phyloP scores from a whole-genome alignment of 352 stramenopile genomes.

The Pythium myriotylum region DNA sequence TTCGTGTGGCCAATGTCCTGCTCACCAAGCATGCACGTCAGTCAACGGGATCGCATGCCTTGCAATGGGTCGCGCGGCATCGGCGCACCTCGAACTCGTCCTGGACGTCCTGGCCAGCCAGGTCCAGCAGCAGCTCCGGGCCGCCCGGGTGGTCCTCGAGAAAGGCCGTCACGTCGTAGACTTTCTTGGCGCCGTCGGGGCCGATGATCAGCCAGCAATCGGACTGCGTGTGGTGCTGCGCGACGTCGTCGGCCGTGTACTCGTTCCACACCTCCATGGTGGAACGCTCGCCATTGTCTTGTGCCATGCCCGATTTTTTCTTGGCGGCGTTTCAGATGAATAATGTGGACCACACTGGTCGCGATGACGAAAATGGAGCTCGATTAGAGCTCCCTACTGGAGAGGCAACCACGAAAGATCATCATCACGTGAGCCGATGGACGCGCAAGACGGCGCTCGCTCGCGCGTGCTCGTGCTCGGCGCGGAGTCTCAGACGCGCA shows the following conservation, averaged over 20 bases:
- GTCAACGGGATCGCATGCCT: too few species aligned
- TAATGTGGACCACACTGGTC: constrained; percentile 10
- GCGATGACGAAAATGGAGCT: background rate
- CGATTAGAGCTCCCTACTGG: background rate
- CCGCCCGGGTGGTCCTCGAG: constrained; percentile 95
- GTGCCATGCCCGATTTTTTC: background rate
- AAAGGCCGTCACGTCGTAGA: constrained; percentile 95
- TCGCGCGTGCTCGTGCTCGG: constrained; percentile 50
- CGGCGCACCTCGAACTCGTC: constrained; percentile 63
- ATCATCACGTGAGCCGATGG: constrained; percentile 16
- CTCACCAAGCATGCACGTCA: background rate
- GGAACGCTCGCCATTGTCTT: too few species aligned
- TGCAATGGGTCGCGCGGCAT: too few species aligned
- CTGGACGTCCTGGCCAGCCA: constrained; percentile 80
- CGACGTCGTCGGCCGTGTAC: constrained; percentile 88
- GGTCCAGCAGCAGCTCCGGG: constrained; percentile 90
- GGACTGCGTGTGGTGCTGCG: constrained; percentile 44
- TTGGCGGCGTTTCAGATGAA: background rate
- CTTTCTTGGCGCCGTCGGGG: constrained; percentile 54
- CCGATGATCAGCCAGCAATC: constrained; percentile 62
- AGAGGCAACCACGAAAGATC: background rate
- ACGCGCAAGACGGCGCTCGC: background rate
- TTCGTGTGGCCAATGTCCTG: constrained; percentile 17
- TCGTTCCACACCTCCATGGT: constrained; percentile 36
- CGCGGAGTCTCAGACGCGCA: constrained; percentile 29